Evolutionary conservation across 305 asterid species (phyloP).

Genomic region (Fraxinus nigra): DNA sequence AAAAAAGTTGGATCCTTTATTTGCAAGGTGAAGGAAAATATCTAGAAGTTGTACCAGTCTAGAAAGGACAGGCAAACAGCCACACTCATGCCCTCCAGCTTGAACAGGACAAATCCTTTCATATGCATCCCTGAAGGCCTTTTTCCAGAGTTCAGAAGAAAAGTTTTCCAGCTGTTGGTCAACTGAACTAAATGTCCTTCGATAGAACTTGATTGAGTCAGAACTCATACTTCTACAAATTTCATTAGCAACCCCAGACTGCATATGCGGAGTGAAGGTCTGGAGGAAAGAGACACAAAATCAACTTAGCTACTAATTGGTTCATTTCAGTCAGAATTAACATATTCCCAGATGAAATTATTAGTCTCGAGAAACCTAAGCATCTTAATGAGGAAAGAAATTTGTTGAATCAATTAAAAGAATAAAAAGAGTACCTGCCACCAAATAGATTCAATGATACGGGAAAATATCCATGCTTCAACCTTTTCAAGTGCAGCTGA

Average conservation of each 20-base stretch:
- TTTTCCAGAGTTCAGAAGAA: constrained; percentile 76
- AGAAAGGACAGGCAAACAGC: constrained; percentile 72
- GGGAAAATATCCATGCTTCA: constrained; percentile 73
- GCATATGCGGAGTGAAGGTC: constrained; percentile 89
- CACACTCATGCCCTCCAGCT: constrained; percentile 83
- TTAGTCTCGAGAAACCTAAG: neutral
- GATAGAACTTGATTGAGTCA: constrained; percentile 31
- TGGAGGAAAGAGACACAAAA: constrained; percentile 26
- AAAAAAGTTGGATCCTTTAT: neutral
- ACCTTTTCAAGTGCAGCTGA: constrained; percentile 60
- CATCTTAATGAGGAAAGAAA: constrained; percentile 4
- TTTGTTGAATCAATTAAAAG: constrained; percentile 4
- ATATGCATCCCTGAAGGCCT: constrained; percentile 78
- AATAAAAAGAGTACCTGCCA: constrained; percentile 61
- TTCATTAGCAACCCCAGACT: constrained; percentile 54
- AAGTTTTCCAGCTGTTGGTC: constrained; percentile 48
- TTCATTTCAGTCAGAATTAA: constrained; percentile 6
- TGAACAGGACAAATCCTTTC: constrained; percentile 86
- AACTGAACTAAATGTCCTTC: constrained; percentile 40
- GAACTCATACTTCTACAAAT: constrained; percentile 35
- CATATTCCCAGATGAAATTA: neutral
- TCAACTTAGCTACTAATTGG: constrained; percentile 5
- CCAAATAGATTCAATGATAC: constrained; percentile 80
- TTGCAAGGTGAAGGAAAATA: neutral
- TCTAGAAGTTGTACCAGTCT: constrained; percentile 49